Base-by-base conservation (phyloP, 2,329 filamentous ascomycete genomes). In the Knufia fluminis region DNA sequence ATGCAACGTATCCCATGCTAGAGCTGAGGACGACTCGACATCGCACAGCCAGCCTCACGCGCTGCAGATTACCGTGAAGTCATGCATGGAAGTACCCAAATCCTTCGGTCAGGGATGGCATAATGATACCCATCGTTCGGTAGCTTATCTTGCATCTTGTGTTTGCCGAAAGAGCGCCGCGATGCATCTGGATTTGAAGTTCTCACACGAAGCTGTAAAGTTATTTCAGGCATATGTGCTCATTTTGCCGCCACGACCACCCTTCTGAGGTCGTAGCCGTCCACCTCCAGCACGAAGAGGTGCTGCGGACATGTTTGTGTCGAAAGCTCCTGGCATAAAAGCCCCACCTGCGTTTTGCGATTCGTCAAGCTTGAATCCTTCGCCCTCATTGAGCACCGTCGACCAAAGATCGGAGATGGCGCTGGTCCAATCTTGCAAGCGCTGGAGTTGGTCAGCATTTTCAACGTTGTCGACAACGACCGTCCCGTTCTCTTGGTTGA, bases 401-500 rank as follows among this genome's bases (percentile, higher is more conserved):
- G 70, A 68, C 69, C 83, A 91, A 46, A 97, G 70, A 3, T 73
- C 73, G 4, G 76, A 74, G 52, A 96, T 78, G 2, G 87, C 82
- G 3, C 70, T 71, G 6, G 80, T 83, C 76, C 92, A 88, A 55
- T 81, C 76, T 55, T 80, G 72, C 62, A 97, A 76, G 28, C 88
- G 84, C 50, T 76, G 72, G 53, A 88, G 74, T 54, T 89, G 85
- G 62, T 86, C 83, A 40, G 46, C 32, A 28, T 69, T 64, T 52
- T 77, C 76, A 48, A 76, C 73, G 51, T 81, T 85, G 52, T 83
- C 80, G 53, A 96, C 87, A 67, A 89, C 81, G 19, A 98, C 82
- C 0, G 82, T 86, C 41, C 91, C 89, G 51, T 79, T 77, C 67
- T 89, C 82, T 69, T 97, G 87, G 68, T 98, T 86, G 62, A 98